These are phyloP conservation scores for Grigorovia yakushimaensis DNA, from an alignment of 805 yeast species.

Conservation along the genomic window DNA sequence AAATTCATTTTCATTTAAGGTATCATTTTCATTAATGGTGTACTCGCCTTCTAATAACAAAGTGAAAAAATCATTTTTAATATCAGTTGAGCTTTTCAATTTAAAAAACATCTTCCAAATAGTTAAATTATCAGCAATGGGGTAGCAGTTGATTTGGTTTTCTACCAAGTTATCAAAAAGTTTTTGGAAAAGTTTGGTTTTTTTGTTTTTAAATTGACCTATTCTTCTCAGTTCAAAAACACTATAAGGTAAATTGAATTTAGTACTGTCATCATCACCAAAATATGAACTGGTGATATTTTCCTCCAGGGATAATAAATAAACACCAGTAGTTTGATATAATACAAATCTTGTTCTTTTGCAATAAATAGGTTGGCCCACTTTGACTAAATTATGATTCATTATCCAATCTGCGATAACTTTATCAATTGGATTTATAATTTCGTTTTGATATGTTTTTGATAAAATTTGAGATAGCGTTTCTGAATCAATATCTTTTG, in stretches of 20 bases:
- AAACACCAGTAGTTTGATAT: conserved; percentile 6
- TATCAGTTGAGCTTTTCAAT: conserved; percentile 7
- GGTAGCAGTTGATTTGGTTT: conserved; percentile 17
- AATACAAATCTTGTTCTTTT: conserved; percentile 24
- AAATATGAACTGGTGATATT: conserved; percentile 5
- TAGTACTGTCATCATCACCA: conserved; percentile 4
- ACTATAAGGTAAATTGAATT: conserved; percentile 12
- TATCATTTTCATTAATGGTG: conserved; percentile 6
- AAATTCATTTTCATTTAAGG: conserved; percentile 14
- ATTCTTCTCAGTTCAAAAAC: conserved; percentile 13
- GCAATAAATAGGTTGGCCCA: conserved; percentile 10
- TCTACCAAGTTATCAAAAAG: conserved; percentile 11
- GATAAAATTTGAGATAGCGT: not conserved
- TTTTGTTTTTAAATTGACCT: not conserved
- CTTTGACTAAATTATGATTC: conserved; percentile 11
- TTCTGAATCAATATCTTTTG: conserved; percentile 5
- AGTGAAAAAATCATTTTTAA: conserved; percentile 9
- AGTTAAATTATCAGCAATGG: conserved; percentile 11
- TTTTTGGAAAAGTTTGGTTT: conserved; percentile 1
- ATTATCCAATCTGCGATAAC: conserved; percentile 22
- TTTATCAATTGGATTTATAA: conserved; percentile 10
- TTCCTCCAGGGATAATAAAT: conserved; percentile 20
- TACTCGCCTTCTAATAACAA: conserved; percentile 13
- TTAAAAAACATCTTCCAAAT: conserved; percentile 17
- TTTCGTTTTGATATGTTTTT: not conserved